Evolutionary conservation across 345 rosid genomes (phyloP).

Genomic region (Eucalyptus erythrocorys): DNA sequence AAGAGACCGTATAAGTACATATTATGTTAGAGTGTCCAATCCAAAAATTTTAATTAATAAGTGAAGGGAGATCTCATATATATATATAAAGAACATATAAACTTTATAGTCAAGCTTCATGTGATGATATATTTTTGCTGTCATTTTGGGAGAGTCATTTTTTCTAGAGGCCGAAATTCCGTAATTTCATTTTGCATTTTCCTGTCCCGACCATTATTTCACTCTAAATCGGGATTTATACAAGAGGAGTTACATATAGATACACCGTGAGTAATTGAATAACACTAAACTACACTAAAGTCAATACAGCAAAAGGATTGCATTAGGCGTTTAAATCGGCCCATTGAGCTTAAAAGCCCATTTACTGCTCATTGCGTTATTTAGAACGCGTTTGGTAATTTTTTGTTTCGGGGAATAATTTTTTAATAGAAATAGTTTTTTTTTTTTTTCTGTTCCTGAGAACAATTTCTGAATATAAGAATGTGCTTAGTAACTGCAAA

Average conservation of each 20-base stretch:
- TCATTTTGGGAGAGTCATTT: not conserved
- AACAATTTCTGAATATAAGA: too few species aligned
- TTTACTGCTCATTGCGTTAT: not conserved
- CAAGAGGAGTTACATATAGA: not conserved
- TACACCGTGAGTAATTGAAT: too few species aligned
- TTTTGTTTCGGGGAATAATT: too few species aligned
- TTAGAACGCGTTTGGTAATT: too few species aligned
- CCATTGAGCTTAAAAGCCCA: not conserved
- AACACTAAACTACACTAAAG: not conserved
- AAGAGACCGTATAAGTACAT: too few species aligned
- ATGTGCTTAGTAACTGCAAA: too few species aligned
- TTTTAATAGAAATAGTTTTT: too few species aligned
- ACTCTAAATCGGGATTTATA: too few species aligned
- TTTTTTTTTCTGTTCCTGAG: too few species aligned
- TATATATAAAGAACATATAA: not conserved
- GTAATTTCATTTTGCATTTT: not conserved
- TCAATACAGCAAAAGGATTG: not conserved
- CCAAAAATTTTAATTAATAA: accelerated
- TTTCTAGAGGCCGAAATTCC: not conserved
- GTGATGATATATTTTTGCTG: not conserved
- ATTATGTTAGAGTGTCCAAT: not conserved
- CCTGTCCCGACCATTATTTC: not conserved
- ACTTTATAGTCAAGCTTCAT: not conserved
- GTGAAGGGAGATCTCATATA: not conserved
- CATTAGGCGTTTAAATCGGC: not conserved